Conservation (phyloP, 2,329 filamentous ascomycete genomes). For the Monosporascus cannonballus region DNA sequence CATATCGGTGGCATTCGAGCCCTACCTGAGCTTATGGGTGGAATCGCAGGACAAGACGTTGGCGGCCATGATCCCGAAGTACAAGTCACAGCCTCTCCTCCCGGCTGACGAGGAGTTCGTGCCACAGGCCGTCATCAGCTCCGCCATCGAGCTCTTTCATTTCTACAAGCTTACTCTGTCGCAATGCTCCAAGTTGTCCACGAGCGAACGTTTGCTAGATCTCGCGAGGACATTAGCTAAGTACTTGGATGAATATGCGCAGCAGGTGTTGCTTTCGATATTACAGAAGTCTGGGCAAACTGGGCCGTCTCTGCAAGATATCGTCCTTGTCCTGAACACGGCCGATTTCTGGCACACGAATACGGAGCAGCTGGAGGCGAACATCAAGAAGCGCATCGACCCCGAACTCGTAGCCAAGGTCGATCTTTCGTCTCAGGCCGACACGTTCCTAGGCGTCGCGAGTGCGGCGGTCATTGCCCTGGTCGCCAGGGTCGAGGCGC, state of each 20-base stretch:
- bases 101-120: constrained; percentile 88
- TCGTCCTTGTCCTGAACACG: constrained; percentile 85
- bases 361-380: constrained; percentile 88
- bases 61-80: constrained; percentile 77
- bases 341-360: constrained; percentile 97
- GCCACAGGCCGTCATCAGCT: constrained; percentile 80
- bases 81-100: constrained; percentile 74
- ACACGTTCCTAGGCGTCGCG: constrained; percentile 92
- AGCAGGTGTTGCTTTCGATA: constrained; percentile 78
- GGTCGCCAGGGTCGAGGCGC: constrained; percentile 75
- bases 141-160: constrained; percentile 94
- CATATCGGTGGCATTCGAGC: constrained; percentile 95
- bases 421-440: constrained; percentile 86
- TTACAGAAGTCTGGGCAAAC: constrained; percentile 50
- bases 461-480: constrained; percentile 79
- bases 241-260: constrained; percentile 91
- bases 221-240: constrained; percentile 81
- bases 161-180: constrained; percentile 91
- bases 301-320: constrained; percentile 60
- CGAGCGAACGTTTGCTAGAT: constrained; percentile 78
- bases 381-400: constrained; percentile 86
- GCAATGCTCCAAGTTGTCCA: constrained; percentile 94
- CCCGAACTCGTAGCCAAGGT: constrained; percentile 67
- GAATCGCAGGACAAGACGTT: constrained; percentile 91
- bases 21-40: constrained; percentile 94